phyloP scores from a whole-genome alignment of 1,284 basidiomycete genomes.

The Cryptococcus maquisensis region DNA sequence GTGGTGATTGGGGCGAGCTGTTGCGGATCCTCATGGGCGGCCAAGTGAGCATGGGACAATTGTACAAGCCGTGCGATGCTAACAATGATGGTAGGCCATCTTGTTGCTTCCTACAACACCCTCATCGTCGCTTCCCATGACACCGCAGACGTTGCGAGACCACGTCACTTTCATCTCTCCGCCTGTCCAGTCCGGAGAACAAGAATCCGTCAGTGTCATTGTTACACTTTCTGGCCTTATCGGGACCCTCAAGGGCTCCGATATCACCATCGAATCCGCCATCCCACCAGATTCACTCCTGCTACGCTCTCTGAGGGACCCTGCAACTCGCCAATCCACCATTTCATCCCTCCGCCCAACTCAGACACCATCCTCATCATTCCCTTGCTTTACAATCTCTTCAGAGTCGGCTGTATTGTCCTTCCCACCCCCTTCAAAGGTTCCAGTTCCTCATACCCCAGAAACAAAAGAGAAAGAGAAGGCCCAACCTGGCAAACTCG shows the following conservation, averaged over 20 bases:
- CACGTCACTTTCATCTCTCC: constrained; percentile 59
- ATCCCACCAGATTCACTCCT: constrained; percentile 60
- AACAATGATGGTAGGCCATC: constrained; percentile 58
- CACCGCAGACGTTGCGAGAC: constrained; percentile 69
- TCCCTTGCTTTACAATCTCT: constrained; percentile 57
- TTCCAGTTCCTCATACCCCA: constrained; percentile 7
- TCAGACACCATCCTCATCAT: constrained; percentile 40
- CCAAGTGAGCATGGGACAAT: constrained; percentile 55
- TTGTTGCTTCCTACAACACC: constrained; percentile 68
- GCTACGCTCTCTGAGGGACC: constrained; percentile 59
- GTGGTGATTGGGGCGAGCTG: constrained; percentile 68
- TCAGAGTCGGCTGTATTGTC: constrained; percentile 58
- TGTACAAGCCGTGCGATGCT: not conserved
- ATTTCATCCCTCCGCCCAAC: constrained; percentile 39
- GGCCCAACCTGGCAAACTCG: constrained; percentile 21
- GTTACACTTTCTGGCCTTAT: constrained; percentile 77
- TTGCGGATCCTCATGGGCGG: constrained; percentile 63
- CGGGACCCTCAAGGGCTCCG: constrained; percentile 55
- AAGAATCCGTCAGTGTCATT: constrained; percentile 47
- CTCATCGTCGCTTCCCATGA: constrained; percentile 53
- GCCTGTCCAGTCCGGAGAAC: constrained; percentile 11
- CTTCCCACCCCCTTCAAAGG: constrained; percentile 56
- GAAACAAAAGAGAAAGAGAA: constrained; percentile 23
- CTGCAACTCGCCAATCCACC: constrained; percentile 52
- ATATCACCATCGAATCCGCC: constrained; percentile 30